These are phyloP conservation scores for Boletus vinaceobasis DNA, from an alignment of 768 basidiomycete species.

Conservation along the genomic window DNA sequence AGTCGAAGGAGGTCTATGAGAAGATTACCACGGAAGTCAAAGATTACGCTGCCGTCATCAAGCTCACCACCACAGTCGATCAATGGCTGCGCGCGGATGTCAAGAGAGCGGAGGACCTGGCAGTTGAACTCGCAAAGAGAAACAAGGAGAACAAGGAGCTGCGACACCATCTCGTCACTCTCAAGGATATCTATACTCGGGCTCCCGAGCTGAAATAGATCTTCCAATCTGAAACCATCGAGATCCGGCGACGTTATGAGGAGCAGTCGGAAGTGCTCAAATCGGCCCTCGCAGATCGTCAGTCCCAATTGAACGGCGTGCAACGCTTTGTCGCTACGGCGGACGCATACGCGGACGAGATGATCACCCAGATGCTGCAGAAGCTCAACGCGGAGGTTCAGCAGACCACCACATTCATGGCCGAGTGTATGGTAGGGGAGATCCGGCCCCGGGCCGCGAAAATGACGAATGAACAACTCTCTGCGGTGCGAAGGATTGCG, in stretches of 20 bases:
- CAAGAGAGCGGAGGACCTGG: no score
- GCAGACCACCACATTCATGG: slow-evolving; percentile 3
- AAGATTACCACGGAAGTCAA: no score
- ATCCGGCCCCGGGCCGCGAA: background rate
- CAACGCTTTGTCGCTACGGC: slow-evolving; percentile 4
- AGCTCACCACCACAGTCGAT: no score
- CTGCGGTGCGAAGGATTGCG: background rate
- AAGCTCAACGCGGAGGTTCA: slow-evolving; percentile 15
- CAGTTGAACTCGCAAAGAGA: slow-evolving; percentile 2
- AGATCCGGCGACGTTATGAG: background rate
- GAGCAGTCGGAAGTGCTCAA: background rate
- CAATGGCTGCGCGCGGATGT: no score
- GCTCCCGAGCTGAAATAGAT: background rate
- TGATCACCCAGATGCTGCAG: slow-evolving; percentile 1
- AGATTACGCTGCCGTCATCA: no score
- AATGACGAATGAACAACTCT: background rate
- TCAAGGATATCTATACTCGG: slow-evolving; percentile 5
- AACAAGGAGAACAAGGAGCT: slow-evolving; percentile 3
- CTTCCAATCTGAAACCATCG: background rate
- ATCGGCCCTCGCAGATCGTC: background rate
- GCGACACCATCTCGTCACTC: background rate
- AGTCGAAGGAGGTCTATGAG: no score
- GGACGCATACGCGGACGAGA: slow-evolving; percentile 5
- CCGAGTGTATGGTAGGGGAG: background rate
- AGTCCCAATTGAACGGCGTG: background rate